Evolutionary conservation across 1,284 basidiomycete species (phyloP).

Genomic region (Pseudozyma pruni): DNA sequence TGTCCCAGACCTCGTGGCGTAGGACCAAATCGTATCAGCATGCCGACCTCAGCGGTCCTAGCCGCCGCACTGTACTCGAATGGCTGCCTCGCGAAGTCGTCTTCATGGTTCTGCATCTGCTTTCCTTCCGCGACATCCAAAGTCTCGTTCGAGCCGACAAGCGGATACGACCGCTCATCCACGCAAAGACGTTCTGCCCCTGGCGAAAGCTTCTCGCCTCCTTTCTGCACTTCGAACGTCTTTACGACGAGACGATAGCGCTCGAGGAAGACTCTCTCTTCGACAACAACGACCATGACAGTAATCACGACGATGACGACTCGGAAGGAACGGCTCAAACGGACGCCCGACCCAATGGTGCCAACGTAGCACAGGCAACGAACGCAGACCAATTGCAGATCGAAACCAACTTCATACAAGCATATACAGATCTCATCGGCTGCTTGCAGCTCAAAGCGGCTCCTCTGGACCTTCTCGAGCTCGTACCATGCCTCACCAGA

Average conservation of each 20-base stretch:
- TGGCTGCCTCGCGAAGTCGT: slow-evolving; percentile 57
- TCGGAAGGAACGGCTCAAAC: neutral
- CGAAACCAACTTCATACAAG: slow-evolving; percentile 26
- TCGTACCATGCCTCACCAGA: slow-evolving; percentile 27
- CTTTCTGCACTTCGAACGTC: slow-evolving; percentile 26
- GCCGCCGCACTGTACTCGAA: slow-evolving; percentile 55
- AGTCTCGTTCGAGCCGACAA: slow-evolving; percentile 48
- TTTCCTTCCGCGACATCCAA: slow-evolving; percentile 49
- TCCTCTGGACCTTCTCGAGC: slow-evolving; percentile 45
- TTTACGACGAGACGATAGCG: slow-evolving; percentile 39
- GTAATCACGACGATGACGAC: slow-evolving; percentile 8
- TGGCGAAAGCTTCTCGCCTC: slow-evolving; percentile 53
- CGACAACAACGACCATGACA: slow-evolving; percentile 8
- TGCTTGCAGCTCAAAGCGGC: slow-evolving; percentile 32
- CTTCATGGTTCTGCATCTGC: slow-evolving; percentile 47
- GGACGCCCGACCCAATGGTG: neutral
- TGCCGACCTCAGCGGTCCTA: slow-evolving; percentile 30
- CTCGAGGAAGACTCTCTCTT: slow-evolving; percentile 33
- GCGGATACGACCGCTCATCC: slow-evolving; percentile 48
- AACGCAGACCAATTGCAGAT: slow-evolving; percentile 19
- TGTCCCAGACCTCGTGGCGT: slow-evolving; percentile 36
- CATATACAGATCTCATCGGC: slow-evolving; percentile 39
- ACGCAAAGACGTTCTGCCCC: slow-evolving; percentile 43
- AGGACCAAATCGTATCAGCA: slow-evolving; percentile 43
- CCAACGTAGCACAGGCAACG: neutral